Evolutionary conservation across 495 filamentous ascomycete species (phyloP).

Genomic region (Aspergillus funiculosus): DNA sequence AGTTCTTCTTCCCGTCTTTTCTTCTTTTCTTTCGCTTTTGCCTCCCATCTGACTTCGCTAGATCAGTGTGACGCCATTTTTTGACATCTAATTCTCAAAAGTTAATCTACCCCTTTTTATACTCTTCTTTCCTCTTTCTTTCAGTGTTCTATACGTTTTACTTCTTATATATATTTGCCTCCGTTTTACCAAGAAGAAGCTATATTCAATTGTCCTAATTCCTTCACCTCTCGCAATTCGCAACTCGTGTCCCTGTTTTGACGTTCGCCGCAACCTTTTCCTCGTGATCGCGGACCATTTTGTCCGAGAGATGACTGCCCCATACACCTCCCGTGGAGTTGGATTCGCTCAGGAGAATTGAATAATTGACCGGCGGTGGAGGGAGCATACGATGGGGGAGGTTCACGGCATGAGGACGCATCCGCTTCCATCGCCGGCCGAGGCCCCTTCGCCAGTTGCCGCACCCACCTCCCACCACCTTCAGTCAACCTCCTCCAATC

Average conservation of each 20-base stretch:
- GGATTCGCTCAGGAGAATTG: slow-evolving; percentile 32
- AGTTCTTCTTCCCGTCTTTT: background rate
- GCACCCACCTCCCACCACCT: slow-evolving; percentile 26
- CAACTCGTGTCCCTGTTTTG: too few relatives aligned
- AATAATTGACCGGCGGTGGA: slow-evolving; percentile 32
- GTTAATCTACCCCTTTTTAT: slow-evolving; percentile 1
- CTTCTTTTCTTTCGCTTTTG: background rate
- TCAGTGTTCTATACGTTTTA: slow-evolving; percentile 1
- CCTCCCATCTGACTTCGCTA: slow-evolving; percentile 3
- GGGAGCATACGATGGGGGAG: slow-evolving; percentile 37
- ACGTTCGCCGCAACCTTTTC: slow-evolving; percentile 6
- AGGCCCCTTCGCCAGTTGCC: slow-evolving; percentile 32
- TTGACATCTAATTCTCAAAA: slow-evolving; percentile 2
- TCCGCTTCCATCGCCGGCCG: slow-evolving; percentile 41
- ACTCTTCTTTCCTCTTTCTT: slow-evolving; percentile 2
- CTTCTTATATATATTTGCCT: slow-evolving; percentile 1
- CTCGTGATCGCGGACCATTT: slow-evolving; percentile 21
- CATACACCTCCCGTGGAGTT: slow-evolving; percentile 28
- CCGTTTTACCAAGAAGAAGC: slow-evolving; percentile 3
- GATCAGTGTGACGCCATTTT: slow-evolving; percentile 2
- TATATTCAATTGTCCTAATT: too few relatives aligned
- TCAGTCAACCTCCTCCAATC: slow-evolving; percentile 23
- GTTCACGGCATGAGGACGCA: slow-evolving; percentile 37
- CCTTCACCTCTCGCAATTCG: too few relatives aligned
- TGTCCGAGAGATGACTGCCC: slow-evolving; percentile 36